Base-by-base conservation (phyloP, 164 flowering plant species). In the Vitis rupestris region DNA sequence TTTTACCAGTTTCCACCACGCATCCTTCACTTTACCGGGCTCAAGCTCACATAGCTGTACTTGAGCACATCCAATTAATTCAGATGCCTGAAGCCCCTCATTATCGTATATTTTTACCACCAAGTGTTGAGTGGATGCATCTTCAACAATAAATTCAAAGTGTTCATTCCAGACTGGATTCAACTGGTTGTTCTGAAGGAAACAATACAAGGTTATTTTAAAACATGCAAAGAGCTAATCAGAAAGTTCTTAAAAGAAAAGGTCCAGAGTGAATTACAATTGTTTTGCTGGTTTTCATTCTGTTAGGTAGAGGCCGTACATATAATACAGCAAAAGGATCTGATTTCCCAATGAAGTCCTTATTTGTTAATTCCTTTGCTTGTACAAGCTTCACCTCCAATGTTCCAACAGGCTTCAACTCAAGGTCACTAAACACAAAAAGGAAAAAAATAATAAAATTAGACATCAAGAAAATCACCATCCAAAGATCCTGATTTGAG, bases 121-220 rank as follows among this genome's bases (percentile, higher is more conserved):
- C 87, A 96, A 83, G 77, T 88, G 88, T 73, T 96, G 99, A 54
- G 99, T 93, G 61, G 95, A 79, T 49, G 72, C 81, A 83, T 96
- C 99, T 81, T 96, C 99, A 52, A 96, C 88, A 48, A 84, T 71
- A 76, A 93, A 96, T 67, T 93, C 97, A 66, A 85, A 96, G 83
- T 96, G 97, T 71, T 96, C 98, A 72, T 96, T 96, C 99, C 99
- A 96, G 49, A 96, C 75, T 57, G 99, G 99, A 78, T 93, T 92
- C 79, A 96, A 75, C 60, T 96, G 86, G 70, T 96, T 96, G 83
- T 81, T 90, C 99, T 96, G 90, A 59, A 77, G 12, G 74, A 72
- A 51, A 55, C 16, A 57, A 59, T 16, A 16, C 31, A 54, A 37
- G 67, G 23, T 65, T 27, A 30, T 16, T 50, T 63, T 53, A 50